Conservation (phyloP, 2,329 filamentous ascomycete genomes). For the Neopestalotiopsis sp. region DNA sequence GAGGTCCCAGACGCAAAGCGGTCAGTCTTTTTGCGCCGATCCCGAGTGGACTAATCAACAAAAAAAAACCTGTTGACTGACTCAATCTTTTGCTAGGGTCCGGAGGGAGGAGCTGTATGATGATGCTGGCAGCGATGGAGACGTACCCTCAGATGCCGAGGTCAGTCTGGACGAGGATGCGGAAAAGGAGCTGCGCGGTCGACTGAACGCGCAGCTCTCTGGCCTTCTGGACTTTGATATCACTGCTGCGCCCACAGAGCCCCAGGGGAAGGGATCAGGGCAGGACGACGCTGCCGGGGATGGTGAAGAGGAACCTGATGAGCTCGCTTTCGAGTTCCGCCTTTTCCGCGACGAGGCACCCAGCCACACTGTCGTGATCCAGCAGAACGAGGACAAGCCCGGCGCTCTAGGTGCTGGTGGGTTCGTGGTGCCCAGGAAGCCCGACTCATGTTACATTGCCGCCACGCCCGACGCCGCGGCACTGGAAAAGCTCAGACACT, state of each 20-base stretch:
- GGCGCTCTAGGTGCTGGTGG: slow-evolving; percentile 46
- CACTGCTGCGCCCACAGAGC: slow-evolving; percentile 18
- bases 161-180: slow-evolving; percentile 37
- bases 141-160: slow-evolving; percentile 30
- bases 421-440: slow-evolving; percentile 47
- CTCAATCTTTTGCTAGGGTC: slow-evolving; percentile 46
- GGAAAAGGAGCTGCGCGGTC: slow-evolving; percentile 47
- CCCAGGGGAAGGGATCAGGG: slow-evolving; percentile 18
- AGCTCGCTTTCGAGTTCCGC: slow-evolving; percentile 60
- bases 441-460: slow-evolving; percentile 56
- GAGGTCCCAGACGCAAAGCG: slow-evolving; percentile 58
- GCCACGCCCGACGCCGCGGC: slow-evolving; percentile 41
- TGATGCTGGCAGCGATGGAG: slow-evolving; percentile 34
- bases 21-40: slow-evolving; percentile 38
- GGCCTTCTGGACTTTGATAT: slow-evolving; percentile 49
- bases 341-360: slow-evolving; percentile 58
- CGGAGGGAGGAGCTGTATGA: slow-evolving; percentile 59
- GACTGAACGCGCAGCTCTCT: slow-evolving; percentile 54
- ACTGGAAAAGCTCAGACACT: slow-evolving; percentile 46
- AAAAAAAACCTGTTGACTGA: not conserved
- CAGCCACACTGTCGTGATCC: slow-evolving; percentile 56
- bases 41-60: not conserved
- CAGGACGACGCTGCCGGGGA: slow-evolving; percentile 12
- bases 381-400: slow-evolving; percentile 43
- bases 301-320: slow-evolving; percentile 31